Percentiles rank a stretch among this genome's conserved stretches.
phyloP scores from a whole-genome alignment of 148 eudicot species.

The Camellia granthamiana region DNA sequence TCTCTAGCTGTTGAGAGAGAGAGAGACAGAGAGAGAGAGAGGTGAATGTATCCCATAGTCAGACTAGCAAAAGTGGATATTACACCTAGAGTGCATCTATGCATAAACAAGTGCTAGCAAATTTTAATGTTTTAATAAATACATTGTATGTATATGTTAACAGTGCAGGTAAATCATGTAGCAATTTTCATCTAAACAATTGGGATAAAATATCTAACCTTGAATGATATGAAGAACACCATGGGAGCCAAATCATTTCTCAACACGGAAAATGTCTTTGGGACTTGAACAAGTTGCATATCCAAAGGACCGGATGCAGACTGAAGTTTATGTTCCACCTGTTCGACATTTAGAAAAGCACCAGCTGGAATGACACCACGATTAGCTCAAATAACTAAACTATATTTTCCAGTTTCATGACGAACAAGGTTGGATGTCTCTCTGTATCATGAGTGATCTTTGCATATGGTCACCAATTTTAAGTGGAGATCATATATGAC shows the following conservation, averaged over 20 bases:
- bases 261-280: constrained; percentile 91
- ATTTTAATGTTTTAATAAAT: not conserved
- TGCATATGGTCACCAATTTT: no score
- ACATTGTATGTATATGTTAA: not conserved
- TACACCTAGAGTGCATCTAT: not conserved
- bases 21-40: not conserved
- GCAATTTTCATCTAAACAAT: not conserved
- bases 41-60: no score
- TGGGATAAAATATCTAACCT: constrained; percentile 42
- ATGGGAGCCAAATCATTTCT: constrained; percentile 84
- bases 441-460: not conserved
- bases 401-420: not conserved
- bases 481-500: no score
- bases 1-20: constrained; percentile 54
- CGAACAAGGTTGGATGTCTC: not conserved
- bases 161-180: no score
- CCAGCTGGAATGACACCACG: not conserved
- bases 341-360: constrained; percentile 15
- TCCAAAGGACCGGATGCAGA: constrained; percentile 91
- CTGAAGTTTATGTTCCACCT: constrained; percentile 92
- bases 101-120: not conserved
- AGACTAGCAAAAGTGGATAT: not conserved
- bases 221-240: constrained; percentile 88
- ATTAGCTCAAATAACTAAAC: not conserved
- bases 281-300: constrained; percentile 94